These are phyloP conservation scores for Powellomyces hirtus DNA, from an alignment of 192 early-diverging fungal genomes.

Conservation along the genomic window DNA sequence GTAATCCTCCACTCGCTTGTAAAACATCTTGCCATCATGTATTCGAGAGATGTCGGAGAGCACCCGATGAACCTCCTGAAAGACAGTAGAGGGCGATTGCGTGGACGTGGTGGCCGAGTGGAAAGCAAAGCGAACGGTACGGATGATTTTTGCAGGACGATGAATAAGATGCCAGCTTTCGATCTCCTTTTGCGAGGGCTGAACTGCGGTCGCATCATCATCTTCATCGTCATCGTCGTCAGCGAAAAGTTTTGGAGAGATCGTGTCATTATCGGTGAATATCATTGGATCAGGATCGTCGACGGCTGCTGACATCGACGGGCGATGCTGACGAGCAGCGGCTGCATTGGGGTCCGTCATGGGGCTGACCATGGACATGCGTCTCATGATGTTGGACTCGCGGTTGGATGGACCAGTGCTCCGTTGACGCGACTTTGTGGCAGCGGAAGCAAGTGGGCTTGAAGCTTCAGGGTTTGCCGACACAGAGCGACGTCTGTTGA, in stretches of 20 bases:
- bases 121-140: constrained; percentile 53
- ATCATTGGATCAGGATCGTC: constrained; percentile 33
- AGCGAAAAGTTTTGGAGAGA: background rate
- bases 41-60: constrained; percentile 33
- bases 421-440: background rate
- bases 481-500: constrained; percentile 12
- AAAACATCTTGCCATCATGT: constrained; percentile 30
- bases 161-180: constrained; percentile 58
- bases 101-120: constrained; percentile 48
- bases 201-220: constrained; percentile 18
- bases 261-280: constrained; percentile 6
- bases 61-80: constrained; percentile 61
- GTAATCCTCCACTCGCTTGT: constrained; percentile 40
- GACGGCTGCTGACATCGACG: background rate
- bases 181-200: constrained; percentile 51
- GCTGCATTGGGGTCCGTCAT: background rate
- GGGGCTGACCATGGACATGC: constrained; percentile 50
- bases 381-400: constrained; percentile 25
- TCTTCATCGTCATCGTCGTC: constrained; percentile 13
- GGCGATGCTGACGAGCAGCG: background rate
- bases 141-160: constrained; percentile 50
- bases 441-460: background rate
- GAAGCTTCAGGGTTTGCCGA: constrained; percentile 7
- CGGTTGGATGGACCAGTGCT: constrained; percentile 13
- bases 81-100: constrained; percentile 44